phyloP scores from a whole-genome alignment of 805 yeast species.

The Lachancea sp. region DNA sequence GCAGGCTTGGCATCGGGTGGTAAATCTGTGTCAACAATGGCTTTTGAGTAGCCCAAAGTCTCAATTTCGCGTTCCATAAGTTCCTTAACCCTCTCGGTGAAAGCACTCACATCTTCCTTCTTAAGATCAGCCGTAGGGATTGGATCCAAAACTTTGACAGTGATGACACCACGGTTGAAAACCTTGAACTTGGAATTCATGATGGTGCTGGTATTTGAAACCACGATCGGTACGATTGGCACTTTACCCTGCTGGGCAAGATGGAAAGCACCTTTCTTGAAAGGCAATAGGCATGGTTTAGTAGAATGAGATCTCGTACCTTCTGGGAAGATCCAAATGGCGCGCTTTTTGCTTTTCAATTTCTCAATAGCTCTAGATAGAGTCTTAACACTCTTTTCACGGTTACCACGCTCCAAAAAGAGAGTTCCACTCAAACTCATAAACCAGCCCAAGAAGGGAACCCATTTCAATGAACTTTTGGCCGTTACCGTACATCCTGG shows the following conservation, averaged over 20 bases:
- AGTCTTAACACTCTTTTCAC: slow-evolving; percentile 68
- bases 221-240: slow-evolving; percentile 84
- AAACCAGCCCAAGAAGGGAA: slow-evolving; percentile 96
- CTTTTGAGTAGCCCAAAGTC: slow-evolving; percentile 36
- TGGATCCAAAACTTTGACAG: slow-evolving; percentile 76
- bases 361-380: slow-evolving; percentile 61
- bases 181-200: slow-evolving; percentile 53
- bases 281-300: slow-evolving; percentile 67
- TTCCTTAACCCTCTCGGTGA: slow-evolving; percentile 50
- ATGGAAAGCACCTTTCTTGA: slow-evolving; percentile 98
- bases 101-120: slow-evolving; percentile 60
- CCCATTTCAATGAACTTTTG: slow-evolving; percentile 70
- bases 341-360: slow-evolving; percentile 59
- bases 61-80: slow-evolving; percentile 45
- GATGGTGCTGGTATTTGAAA: slow-evolving; percentile 74
- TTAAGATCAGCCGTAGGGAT: slow-evolving; percentile 63
- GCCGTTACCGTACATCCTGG: slow-evolving; percentile 88
- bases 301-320: slow-evolving; percentile 86
- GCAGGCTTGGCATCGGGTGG: slow-evolving; percentile 21
- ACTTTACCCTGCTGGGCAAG: slow-evolving; percentile 88
- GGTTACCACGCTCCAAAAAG: slow-evolving; percentile 77
- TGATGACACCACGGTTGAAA: slow-evolving; percentile 74
- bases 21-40: slow-evolving; percentile 25
- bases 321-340: slow-evolving; percentile 89
- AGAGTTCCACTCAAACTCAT: slow-evolving; percentile 88